phyloP scores from a whole-genome alignment of 331 rosid genomes.

The Rhamnella rubrinervis region DNA sequence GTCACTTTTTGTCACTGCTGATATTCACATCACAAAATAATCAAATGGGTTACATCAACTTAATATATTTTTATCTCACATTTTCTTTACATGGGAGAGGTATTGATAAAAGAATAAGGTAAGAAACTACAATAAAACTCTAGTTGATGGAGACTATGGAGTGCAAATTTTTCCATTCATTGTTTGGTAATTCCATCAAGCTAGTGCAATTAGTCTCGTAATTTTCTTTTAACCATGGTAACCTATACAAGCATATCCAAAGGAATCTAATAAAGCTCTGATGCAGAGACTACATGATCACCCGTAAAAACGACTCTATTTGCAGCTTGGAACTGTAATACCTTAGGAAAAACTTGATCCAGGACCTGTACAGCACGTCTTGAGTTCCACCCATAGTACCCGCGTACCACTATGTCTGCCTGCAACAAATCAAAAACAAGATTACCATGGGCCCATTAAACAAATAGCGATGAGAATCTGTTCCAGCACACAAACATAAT shows the following conservation, averaged over 20 bases:
- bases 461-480: neutral
- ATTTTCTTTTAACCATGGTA: neutral
- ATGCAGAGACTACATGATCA: neutral
- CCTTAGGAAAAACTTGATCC: slow-evolving; percentile 79
- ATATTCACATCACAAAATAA: too few relatives aligned
- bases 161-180: too few relatives aligned
- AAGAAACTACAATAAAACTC: too few relatives aligned
- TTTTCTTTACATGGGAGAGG: too few relatives aligned
- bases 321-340: slow-evolving; percentile 20
- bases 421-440: slow-evolving; percentile 31
- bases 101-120: too few relatives aligned
- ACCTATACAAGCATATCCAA: neutral
- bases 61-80: too few relatives aligned
- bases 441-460: neutral
- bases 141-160: too few relatives aligned
- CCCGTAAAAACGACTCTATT: neutral
- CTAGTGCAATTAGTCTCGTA: too few relatives aligned
- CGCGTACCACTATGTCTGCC: slow-evolving; percentile 85
- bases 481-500: neutral
- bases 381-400: slow-evolving; percentile 93
- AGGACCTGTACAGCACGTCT: slow-evolving; percentile 79
- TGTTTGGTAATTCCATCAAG: too few relatives aligned
- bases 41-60: too few relatives aligned
- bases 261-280: neutral
- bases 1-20: too few relatives aligned